A percentile compares a stretch with the other conserved stretches of the same genome.
phyloP scores from a whole-genome alignment of 2,329 filamentous ascomycete species.

The Xylaria sp. region DNA sequence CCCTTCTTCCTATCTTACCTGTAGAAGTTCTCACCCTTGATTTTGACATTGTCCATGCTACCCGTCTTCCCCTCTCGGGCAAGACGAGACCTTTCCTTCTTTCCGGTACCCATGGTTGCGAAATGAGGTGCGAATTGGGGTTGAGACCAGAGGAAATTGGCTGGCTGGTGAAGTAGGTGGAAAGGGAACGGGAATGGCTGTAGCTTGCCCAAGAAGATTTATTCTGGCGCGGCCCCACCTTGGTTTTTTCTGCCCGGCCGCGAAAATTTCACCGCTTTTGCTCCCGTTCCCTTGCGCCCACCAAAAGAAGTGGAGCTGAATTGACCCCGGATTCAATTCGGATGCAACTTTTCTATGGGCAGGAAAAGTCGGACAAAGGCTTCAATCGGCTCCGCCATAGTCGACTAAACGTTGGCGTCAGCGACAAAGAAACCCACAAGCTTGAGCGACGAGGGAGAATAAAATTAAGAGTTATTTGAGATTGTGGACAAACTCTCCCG shows the following conservation, averaged over 20 bases:
- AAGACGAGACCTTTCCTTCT: slow-evolving; percentile 88
- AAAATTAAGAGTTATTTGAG: neutral
- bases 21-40: slow-evolving; percentile 99
- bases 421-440: neutral
- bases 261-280: slow-evolving; percentile 35
- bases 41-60: slow-evolving; percentile 88
- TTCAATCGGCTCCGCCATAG: slow-evolving; percentile 3
- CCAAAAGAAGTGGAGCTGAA: slow-evolving; percentile 12
- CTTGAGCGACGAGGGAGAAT: neutral
- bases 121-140: slow-evolving; percentile 21
- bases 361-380: slow-evolving; percentile 15
- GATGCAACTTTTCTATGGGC: slow-evolving; percentile 26
- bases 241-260: slow-evolving; percentile 30
- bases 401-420: slow-evolving; percentile 10
- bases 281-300: neutral
- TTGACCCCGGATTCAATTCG: slow-evolving; percentile 30
- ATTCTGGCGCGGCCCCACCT: slow-evolving; percentile 29
- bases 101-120: slow-evolving; percentile 80
- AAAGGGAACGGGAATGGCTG: slow-evolving; percentile 9
- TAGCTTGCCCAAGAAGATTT: slow-evolving; percentile 32
- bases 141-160: slow-evolving; percentile 39
- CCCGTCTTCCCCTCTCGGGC: slow-evolving; percentile 84
- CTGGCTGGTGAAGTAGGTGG: slow-evolving; percentile 28
- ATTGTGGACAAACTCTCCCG: too few species aligned
- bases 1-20: slow-evolving; percentile 32